Evolutionary conservation across 2,329 filamentous ascomycete genomes (phyloP).

Genomic region (Fusarium azukiicola): DNA sequence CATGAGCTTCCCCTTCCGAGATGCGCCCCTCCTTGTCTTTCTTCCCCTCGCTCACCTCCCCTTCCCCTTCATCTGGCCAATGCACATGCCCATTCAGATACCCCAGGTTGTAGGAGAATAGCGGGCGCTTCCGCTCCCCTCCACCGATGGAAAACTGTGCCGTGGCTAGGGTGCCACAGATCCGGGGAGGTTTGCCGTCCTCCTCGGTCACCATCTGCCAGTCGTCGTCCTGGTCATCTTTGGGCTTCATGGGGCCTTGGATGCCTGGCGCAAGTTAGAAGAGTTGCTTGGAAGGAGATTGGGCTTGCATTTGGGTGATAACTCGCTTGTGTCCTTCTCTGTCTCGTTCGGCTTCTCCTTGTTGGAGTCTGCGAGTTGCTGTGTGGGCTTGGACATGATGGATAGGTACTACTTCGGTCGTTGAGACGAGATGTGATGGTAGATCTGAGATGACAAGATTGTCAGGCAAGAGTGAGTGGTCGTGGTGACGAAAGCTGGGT

Average conservation of each 20-base stretch:
- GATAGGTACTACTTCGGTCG: neutral
- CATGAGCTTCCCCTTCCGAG: neutral
- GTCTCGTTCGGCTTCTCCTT: neutral
- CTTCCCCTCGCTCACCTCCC: neutral
- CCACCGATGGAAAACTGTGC: neutral
- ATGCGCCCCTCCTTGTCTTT: neutral
- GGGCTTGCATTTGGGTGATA: neutral
- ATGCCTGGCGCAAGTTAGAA: neutral
- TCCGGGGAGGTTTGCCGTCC: neutral
- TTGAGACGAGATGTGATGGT: neutral
- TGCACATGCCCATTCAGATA: slow-evolving; percentile 7
- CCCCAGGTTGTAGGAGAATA: neutral
- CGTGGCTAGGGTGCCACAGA: neutral
- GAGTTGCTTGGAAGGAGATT: neutral
- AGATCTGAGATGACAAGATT: neutral
- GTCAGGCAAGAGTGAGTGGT: neutral
- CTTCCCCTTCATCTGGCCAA: slow-evolving; percentile 4
- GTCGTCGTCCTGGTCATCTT: slow-evolving; percentile 16
- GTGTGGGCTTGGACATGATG: neutral
- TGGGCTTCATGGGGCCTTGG: neutral
- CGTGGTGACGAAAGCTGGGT: neutral
- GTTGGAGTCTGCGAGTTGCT: neutral
- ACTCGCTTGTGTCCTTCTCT: neutral
- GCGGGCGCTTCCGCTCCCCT: neutral
- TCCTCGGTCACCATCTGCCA: slow-evolving; percentile 34